Evolutionary conservation across 176 grass and related monocot genomes (phyloP), one percentile per base, ranked within the genome.

Genomic region (Hsuehochloa calcarea): DNA sequence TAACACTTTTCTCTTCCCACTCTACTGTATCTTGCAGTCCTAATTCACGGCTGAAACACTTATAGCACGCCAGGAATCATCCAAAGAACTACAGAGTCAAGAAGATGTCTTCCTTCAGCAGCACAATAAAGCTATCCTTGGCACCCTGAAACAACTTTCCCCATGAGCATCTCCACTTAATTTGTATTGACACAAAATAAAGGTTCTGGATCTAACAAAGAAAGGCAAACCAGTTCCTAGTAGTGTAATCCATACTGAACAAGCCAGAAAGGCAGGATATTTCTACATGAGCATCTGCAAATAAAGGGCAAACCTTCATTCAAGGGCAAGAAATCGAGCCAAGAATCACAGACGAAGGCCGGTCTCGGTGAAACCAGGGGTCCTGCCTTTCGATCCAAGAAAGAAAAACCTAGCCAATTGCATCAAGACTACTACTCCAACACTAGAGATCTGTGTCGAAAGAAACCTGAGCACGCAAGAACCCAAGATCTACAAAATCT

Each of bases 101-200:
- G 31, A 73, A 68, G 86, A 85, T 82, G 66, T 62, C 61, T 79
- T 83, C 80, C 79, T 83, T 89, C 65, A 76, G 23, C 77, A 65
- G 38, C 62, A 50, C 65, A 59, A 29, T 35, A 74, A 90, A 90
- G 85, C 20, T 52, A 88, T 88, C 61, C 85, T 70, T 87, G 35
- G 47, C 25, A 47, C 61, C 89, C 89, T 91, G 85, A 75, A 91
- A 84, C 74, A 87, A 69, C 78, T 85, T 80, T 84, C 25, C 69
- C 43, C 62, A 25, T 70, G 81, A 87, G 85, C 54, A 84, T 84
- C 50, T 87, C 51, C 0, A 80, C 50, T 51, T 55, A 80, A 79
- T 65, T n/a, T 68, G 38, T n/a, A 51, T 41, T 5, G 39, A 46
- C 69, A 31, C 34, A 45, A 3, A 12, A 45, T n/a, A 54, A 74